Base-by-base conservation (phyloP, 352 stramenopile genomes). In the Sclerospora graminicola region DNA sequence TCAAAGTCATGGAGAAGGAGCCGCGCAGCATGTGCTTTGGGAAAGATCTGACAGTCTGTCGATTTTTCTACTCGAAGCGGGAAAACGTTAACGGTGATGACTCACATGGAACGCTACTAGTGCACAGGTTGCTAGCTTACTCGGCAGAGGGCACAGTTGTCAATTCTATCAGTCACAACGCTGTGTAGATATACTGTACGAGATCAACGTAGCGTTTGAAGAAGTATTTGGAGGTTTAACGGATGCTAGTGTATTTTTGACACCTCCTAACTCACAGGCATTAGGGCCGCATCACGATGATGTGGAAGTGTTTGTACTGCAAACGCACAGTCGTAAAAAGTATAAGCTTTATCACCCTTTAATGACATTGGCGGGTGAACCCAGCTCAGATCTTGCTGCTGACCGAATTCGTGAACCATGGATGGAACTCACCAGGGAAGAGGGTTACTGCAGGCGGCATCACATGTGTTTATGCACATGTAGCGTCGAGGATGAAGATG, bases 161-260 rank as follows among this genome's bases (percentile, higher is more conserved):
- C 82, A 94, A 52, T 94, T 94, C 49, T 94, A 87, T 51, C 82
- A 94, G 42, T 79, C 82, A 8, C 82, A 94, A 57, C 82, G 82
- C 30, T 87, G 89, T 45, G 61, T 74, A 4, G 77, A 91, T 45
- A 66, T 67, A 15, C 62, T 94, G 19, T 89, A 69, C 50, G n/a
- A 56, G 21, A 54, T 91, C 38, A 91, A 89, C 45, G 59, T 72
- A 13, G n/a, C n/a, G n/a, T n/a, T n/a, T n/a, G n/a, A n/a, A n/a
- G n/a, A n/a, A n/a, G n/a, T n/a, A n/a, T n/a, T n/a, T n/a, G n/a
- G n/a, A n/a, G n/a, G n/a, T n/a, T n/a, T n/a, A n/a, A n/a, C n/a
- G n/a, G n/a, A n/a, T n/a, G n/a, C n/a, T n/a, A n/a, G n/a, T n/a
- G n/a, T n/a, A n/a, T n/a, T n/a, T n/a, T n/a, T n/a, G n/a, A 93